phyloP scores from a whole-genome alignment of 441 rosid species.

The Capsella rubella region DNA sequence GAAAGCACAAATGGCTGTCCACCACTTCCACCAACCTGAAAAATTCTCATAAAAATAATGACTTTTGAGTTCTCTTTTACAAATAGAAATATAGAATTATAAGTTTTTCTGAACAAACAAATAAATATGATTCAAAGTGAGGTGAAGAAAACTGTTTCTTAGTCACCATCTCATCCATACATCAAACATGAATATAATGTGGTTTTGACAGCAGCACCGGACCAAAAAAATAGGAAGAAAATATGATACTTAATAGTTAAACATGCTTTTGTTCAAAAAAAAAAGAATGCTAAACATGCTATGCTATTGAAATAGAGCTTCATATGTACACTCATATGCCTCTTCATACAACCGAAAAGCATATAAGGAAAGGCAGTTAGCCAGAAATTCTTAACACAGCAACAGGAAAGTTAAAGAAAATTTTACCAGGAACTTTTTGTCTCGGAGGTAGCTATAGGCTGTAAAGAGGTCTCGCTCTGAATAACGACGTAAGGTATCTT shows the following conservation, averaged over 20 bases:
- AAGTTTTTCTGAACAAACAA: slow-evolving; percentile 17
- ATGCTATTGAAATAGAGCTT: slow-evolving; percentile 16
- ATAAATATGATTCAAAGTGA: slow-evolving; percentile 18
- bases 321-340: slow-evolving; percentile 34
- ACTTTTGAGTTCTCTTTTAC: slow-evolving; percentile 21
- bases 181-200: slow-evolving; percentile 1
- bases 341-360: slow-evolving; percentile 10
- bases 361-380: slow-evolving; percentile 23
- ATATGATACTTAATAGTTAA: slow-evolving; percentile 13
- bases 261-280: slow-evolving; percentile 1
- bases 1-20: slow-evolving; percentile 85
- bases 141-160: slow-evolving; percentile 29
- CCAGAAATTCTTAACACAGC: slow-evolving; percentile 15
- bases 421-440: slow-evolving; percentile 84
- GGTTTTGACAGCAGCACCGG: slow-evolving; percentile 25
- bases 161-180: slow-evolving; percentile 28
- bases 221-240: slow-evolving; percentile 7
- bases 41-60: slow-evolving; percentile 40
- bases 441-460: slow-evolving; percentile 95
- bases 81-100: not conserved
- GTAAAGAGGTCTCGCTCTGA: slow-evolving; percentile 96
- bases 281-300: slow-evolving; percentile 12
- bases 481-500: slow-evolving; percentile 83
- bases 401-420: slow-evolving; percentile 31
- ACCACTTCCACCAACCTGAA: slow-evolving; percentile 88